Evolutionary conservation across 2,329 filamentous ascomycete genomes (phyloP), one percentile per base, ranked within the genome.

Genomic region (Trichoderma endophyticum): DNA sequence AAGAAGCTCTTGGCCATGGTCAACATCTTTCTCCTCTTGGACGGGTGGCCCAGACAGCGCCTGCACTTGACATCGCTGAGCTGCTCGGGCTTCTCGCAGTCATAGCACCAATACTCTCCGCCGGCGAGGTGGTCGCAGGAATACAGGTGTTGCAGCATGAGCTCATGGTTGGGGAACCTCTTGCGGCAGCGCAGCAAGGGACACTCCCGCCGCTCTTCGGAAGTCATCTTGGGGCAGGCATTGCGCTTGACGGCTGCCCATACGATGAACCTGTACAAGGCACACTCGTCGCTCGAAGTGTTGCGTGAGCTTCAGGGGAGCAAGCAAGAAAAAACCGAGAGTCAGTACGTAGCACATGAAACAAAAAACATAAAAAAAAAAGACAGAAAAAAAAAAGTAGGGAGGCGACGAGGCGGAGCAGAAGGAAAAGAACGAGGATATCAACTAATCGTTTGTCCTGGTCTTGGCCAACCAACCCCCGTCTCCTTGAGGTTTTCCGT

Each of bases 221-320:
- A 76, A 9, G 82, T 83, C 82, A 88, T 86, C 68, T 81, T 83
- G 56, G 78, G 73, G 68, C 82, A 86, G 34, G 80, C 82, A 78
- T 88, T 89, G 75, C 86, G 86, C 77, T 86, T 85, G 74, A 88
- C 82, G 60, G 87, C 87, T 39, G 83, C 84, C 87, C 87, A 89
- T 66, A 86, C 85, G 75, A 89, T 84, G 78, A 89, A 89, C 71
- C 84, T 81, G 75, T 88, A 83, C 59, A 85, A 81, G 24, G 84
- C 84, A 76, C 87, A 88, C 75, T 87, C 85, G 72, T 87, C 83
- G 34, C 80, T 81, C 12, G 82, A 79, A 26, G 82, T 83, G 61
- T 84, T 82, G 73, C 83, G 83, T 74, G 82, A 82, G 59, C 86
- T 34, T 48, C 62, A 71, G 11, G 28, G 43, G 60, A 39, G 59